Evolutionary conservation across 1,139 yeast genomes (phyloP).

Genomic region (Scheffersomyces titani): DNA sequence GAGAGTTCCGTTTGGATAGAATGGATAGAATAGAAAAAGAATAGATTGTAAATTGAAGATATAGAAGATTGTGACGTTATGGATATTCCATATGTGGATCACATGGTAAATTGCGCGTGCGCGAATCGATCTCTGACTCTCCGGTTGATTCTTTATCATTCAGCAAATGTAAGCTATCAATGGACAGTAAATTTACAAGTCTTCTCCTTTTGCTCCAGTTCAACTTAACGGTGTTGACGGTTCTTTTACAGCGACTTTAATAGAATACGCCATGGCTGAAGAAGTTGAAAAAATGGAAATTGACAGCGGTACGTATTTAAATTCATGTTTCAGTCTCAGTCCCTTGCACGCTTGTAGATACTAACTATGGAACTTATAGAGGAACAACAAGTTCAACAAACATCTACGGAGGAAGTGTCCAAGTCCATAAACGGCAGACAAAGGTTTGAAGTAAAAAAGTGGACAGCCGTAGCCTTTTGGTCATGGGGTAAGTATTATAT

Average conservation of each 20-base stretch:
- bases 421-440: conserved; percentile 26
- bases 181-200: not conserved
- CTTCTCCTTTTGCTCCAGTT: not conserved
- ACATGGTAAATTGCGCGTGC: not conserved
- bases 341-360: conserved; percentile 39
- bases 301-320: conserved; percentile 28
- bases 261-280: conserved; percentile 14
- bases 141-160: not conserved
- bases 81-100: not conserved
- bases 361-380: not conserved
- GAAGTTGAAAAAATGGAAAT: conserved; percentile 31
- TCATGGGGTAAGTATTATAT: conserved; percentile 75
- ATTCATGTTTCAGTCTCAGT: conserved; percentile 38
- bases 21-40: not conserved
- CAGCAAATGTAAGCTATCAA: not conserved
- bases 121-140: not conserved
- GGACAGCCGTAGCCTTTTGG: conserved; percentile 99
- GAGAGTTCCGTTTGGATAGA: not conserved
- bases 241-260: not conserved
- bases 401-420: conserved; percentile 10
- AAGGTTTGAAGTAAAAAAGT: conserved; percentile 55
- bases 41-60: too few species aligned
- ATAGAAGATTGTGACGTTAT: not conserved
- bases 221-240: not conserved
- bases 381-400: not conserved